Conservation (phyloP, 2,329 filamentous ascomycete species). For the Domatiomyces catenatus region DNA sequence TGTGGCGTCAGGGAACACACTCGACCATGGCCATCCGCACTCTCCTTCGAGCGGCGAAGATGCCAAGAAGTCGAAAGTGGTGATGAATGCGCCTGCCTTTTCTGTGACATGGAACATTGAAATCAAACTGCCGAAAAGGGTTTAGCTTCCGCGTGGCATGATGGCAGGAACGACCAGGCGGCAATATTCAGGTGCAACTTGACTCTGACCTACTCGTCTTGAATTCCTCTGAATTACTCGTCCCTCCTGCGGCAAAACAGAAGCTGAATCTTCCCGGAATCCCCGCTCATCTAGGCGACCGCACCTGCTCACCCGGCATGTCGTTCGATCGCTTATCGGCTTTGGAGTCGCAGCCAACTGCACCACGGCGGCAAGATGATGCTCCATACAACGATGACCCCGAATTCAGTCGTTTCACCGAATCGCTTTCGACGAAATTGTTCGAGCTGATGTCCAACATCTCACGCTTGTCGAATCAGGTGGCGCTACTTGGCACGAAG, state of each 20-base stretch:
- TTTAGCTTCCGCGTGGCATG: not conserved
- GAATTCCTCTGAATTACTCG: too few relatives aligned
- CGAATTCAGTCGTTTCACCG: slow-evolving; percentile 70
- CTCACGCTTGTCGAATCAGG: slow-evolving; percentile 66
- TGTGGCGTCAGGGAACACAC: not conserved
- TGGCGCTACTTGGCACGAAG: slow-evolving; percentile 72
- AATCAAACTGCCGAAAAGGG: not conserved
- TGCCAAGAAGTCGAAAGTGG: not conserved
- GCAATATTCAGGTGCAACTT: not conserved
- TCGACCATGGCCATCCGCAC: not conserved
- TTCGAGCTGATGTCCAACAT: slow-evolving; percentile 83
- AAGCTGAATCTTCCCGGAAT: not conserved
- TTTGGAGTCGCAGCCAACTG: slow-evolving; percentile 64
- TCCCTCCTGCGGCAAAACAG: not conserved
- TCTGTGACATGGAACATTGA: not conserved
- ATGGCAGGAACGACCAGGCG: not conserved
- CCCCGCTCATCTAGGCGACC: not conserved
- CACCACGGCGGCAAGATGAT: slow-evolving; percentile 52
- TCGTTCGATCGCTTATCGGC: slow-evolving; percentile 79
- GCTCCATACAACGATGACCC: slow-evolving; percentile 77
- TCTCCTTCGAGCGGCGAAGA: not conserved
- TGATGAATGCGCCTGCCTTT: not conserved
- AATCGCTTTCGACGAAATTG: slow-evolving; percentile 70
- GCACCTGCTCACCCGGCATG: slow-evolving; percentile 44
- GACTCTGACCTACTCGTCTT: too few relatives aligned